Conservation (phyloP, 345 rosid genomes). For the Laguncularia racemosa region DNA sequence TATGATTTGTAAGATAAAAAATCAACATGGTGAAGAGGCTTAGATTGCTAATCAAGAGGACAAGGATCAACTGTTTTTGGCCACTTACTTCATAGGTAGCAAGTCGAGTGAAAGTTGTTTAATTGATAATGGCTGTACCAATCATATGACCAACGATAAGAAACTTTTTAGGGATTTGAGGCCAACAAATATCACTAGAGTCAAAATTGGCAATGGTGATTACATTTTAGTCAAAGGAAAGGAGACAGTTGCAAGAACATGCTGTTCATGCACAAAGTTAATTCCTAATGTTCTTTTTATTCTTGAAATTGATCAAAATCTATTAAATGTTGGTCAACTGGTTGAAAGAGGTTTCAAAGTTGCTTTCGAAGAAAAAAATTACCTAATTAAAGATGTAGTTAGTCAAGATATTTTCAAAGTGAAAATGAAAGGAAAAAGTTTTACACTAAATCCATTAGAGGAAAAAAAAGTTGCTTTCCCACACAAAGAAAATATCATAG, state of each 20-base stretch:
- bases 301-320: slow-evolving; percentile 4
- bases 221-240: background rate
- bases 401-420: background rate
- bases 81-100: background rate
- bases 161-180: background rate
- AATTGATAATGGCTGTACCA: slow-evolving; percentile 5
- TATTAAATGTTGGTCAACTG: slow-evolving; percentile 11
- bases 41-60: background rate
- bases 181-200: background rate
- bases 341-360: slow-evolving; percentile 5
- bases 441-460: slow-evolving; percentile 10
- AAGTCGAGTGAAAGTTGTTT: background rate
- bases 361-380: slow-evolving; percentile 5
- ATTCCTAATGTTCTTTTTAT: slow-evolving; percentile 6
- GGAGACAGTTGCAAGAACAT: background rate
- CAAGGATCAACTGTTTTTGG: background rate
- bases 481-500: too few relatives aligned
- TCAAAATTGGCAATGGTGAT: background rate
- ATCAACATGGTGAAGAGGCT: too few relatives aligned
- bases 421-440: slow-evolving; percentile 24
- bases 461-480: too few relatives aligned
- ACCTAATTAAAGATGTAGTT: background rate
- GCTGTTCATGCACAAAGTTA: background rate
- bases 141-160: background rate
- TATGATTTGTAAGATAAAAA: background rate